Evolutionary conservation across 2,329 filamentous ascomycete genomes (phyloP).

Genomic region (Hypoxylon sp.): DNA sequence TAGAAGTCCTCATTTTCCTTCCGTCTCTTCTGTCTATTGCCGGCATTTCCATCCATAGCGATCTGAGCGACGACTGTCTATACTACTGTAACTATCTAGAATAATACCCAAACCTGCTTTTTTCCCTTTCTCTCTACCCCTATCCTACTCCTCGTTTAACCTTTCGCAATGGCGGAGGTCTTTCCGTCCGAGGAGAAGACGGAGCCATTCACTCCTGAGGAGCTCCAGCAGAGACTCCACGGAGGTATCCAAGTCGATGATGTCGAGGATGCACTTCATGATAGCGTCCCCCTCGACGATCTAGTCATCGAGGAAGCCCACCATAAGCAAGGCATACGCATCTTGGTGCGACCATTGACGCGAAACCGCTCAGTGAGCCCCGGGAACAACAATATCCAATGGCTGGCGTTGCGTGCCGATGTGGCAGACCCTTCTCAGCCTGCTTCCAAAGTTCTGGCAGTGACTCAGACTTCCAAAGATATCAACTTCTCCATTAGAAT

Average conservation of each 20-base stretch:
- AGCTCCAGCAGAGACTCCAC: conserved; percentile 64
- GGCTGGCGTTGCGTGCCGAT: conserved; percentile 68
- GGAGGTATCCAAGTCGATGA: conserved; percentile 61
- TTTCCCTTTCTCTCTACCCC: conserved; percentile 12
- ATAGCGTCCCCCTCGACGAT: conserved; percentile 66
- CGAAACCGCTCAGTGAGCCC: conserved; percentile 67
- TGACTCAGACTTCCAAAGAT: conserved; percentile 70
- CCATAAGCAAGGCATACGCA: conserved; percentile 68
- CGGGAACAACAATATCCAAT: conserved; percentile 68
- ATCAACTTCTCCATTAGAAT: conserved; percentile 71
- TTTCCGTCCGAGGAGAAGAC: conserved; percentile 65
- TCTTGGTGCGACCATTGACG: conserved; percentile 67
- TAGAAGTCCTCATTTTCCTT: conserved; percentile 32
- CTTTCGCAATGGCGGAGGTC: conserved; percentile 60
- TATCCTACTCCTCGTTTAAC: conserved; percentile 20
- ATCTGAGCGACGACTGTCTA: conserved; percentile 16
- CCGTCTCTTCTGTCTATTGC: conserved; percentile 32
- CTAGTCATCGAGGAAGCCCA: conserved; percentile 65
- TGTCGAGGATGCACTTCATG: conserved; percentile 54
- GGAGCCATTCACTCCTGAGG: conserved; percentile 69
- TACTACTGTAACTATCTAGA: conserved; percentile 34
- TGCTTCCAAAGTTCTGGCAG: conserved; percentile 69
- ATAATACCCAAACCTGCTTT: conserved; percentile 16
- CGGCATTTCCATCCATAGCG: conserved; percentile 25
- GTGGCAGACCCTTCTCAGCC: conserved; percentile 63